phyloP scores from a whole-genome alignment of 257 asterid genomes.

The Nicotiana otophora region DNA sequence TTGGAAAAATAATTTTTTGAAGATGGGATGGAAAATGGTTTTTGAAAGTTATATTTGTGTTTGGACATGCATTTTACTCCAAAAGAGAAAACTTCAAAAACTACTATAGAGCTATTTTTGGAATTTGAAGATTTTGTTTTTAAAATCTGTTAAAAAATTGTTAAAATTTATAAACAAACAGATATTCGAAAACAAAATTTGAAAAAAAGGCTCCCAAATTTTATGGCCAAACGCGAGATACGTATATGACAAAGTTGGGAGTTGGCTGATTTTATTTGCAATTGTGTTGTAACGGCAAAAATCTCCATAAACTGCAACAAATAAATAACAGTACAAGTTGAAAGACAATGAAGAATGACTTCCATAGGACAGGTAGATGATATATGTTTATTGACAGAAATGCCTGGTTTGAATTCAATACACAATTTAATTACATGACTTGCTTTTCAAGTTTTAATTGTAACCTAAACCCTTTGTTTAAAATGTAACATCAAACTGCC shows the following conservation, averaged over 20 bases:
- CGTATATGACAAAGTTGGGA: constrained; percentile 28
- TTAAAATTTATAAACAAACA: too few species aligned
- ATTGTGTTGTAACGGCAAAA: not conserved
- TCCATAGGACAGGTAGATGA: not conserved
- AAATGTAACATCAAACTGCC: too few species aligned
- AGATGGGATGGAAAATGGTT: not conserved
- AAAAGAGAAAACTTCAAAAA: too few species aligned
- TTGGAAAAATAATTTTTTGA: not conserved
- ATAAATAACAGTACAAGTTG: not conserved
- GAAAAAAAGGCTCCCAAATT: not conserved
- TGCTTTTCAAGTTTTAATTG: not conserved
- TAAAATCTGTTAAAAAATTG: too few species aligned
- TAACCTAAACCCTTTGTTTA: too few species aligned
- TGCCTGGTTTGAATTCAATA: too few species aligned
- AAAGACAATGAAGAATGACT: not conserved
- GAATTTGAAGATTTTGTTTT: too few species aligned
- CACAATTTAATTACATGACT: not conserved
- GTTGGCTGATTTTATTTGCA: constrained; percentile 33
- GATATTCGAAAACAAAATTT: too few species aligned
- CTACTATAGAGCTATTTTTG: too few species aligned
- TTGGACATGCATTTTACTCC: not conserved
- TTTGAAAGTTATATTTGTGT: not conserved
- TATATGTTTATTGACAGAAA: not conserved
- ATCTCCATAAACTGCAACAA: not conserved
- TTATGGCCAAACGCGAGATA: not conserved